Evolutionary conservation across 2,329 filamentous ascomycete species (phyloP).

Genomic region (Exophiala alcalophila): DNA sequence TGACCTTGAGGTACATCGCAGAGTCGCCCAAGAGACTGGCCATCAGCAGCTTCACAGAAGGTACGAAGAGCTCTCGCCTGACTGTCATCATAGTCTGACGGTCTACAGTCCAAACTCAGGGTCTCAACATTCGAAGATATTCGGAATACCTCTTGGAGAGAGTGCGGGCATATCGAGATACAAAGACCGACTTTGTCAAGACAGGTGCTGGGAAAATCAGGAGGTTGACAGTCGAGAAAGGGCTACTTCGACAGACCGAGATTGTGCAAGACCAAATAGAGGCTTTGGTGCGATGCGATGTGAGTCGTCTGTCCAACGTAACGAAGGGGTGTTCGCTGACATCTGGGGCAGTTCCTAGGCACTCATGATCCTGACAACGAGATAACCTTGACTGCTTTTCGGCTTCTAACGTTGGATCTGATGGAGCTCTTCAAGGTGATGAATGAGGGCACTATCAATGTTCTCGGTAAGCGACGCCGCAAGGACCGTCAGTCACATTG

Average conservation of each 20-base stretch:
- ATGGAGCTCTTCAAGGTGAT: slow-evolving; percentile 88
- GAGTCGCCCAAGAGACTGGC: slow-evolving; percentile 79
- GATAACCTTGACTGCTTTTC: slow-evolving; percentile 90
- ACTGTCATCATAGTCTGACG: slow-evolving; percentile 5
- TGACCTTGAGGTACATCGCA: slow-evolving; percentile 79
- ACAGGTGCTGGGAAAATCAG: slow-evolving; percentile 79
- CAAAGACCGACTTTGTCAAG: slow-evolving; percentile 86
- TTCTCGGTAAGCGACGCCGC: slow-evolving; percentile 64
- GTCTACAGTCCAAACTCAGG: slow-evolving; percentile 79
- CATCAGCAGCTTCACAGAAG: slow-evolving; percentile 88
- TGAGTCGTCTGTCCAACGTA: slow-evolving; percentile 47
- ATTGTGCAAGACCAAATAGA: slow-evolving; percentile 82
- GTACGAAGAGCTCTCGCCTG: slow-evolving; percentile 50
- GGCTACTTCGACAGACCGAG: slow-evolving; percentile 86
- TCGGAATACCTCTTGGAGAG: slow-evolving; percentile 80
- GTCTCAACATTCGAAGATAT: slow-evolving; percentile 90
- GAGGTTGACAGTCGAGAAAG: slow-evolving; percentile 84
- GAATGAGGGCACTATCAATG: slow-evolving; percentile 96
- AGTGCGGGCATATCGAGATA: slow-evolving; percentile 76
- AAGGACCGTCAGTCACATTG: slow-evolving; percentile 19
- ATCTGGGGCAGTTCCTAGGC: slow-evolving; percentile 70
- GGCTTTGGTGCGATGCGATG: slow-evolving; percentile 83
- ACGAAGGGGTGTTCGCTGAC: slow-evolving; percentile 20
- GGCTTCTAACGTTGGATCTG: slow-evolving; percentile 84
- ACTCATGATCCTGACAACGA: slow-evolving; percentile 84